A percentile compares a stretch with the other conserved stretches of the same genome.
Conservation (phyloP, 2,329 filamentous ascomycete genomes). For the Lachnellula occidentalis region DNA sequence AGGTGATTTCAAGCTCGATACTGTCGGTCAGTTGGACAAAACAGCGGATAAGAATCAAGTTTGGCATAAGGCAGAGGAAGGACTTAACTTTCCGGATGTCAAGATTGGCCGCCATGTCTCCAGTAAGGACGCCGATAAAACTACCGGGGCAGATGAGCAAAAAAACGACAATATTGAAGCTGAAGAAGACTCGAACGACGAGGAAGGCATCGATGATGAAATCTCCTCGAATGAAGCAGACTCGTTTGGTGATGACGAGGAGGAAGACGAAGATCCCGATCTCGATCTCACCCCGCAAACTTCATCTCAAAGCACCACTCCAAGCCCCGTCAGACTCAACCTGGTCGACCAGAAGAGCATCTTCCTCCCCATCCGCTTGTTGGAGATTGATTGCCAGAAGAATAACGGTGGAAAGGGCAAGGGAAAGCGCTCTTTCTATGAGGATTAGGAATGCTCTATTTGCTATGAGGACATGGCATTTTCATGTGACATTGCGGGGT, state of each 20-base stretch:
- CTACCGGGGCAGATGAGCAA: too few relatives aligned
- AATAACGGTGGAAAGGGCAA: neutral
- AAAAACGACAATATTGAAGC: too few relatives aligned
- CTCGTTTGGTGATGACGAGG: too few relatives aligned
- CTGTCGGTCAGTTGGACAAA: constrained; percentile 1
- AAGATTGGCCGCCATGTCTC: neutral
- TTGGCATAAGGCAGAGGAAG: neutral
- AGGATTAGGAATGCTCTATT: too few relatives aligned
- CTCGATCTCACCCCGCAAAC: too few relatives aligned
- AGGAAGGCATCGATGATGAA: too few relatives aligned
- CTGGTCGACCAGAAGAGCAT: neutral
- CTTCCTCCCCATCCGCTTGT: neutral
- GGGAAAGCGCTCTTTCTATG: neutral
- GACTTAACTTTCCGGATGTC: neutral
- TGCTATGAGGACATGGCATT: too few relatives aligned
- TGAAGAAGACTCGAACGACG: too few relatives aligned
- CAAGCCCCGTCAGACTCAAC: neutral
- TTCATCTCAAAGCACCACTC: too few relatives aligned
- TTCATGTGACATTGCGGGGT: too few relatives aligned
- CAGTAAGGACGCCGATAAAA: too few relatives aligned
- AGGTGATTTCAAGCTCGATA: constrained; percentile 4
- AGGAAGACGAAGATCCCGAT: neutral
- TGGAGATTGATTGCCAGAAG: neutral
- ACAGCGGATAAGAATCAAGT: neutral
- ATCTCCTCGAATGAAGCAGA: too few relatives aligned